Evolutionary conservation across 768 basidiomycete species (phyloP), one percentile per base, ranked within the genome.

Genomic region (Mycena leptocephala): DNA sequence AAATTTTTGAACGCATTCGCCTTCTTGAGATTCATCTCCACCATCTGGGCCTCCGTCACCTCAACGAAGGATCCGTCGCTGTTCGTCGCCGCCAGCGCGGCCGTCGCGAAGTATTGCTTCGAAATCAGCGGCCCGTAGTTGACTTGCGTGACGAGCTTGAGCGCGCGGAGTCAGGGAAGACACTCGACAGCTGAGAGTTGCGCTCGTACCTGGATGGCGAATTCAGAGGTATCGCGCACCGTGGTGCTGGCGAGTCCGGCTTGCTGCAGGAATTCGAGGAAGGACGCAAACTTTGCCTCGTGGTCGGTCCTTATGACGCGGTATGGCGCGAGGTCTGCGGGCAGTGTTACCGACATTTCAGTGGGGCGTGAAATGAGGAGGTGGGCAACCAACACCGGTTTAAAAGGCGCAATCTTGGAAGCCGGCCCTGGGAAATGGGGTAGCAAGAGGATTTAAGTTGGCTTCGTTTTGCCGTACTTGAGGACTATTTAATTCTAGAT

Each of bases 1-100:
- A 63, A 63, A 43, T 63, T 43, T 18, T 63, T 63, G 62, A 28
- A 63, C 16, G 62, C 26, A 28, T 63, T 63, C 62, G 37, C 62
- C 28, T 63, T 63, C 18, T 43, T 51, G n/a, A 51, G 48, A 24
- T 51, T 51, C 48, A 51, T 51, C 3, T 51, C 48, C 22, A 51
- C 22, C 48, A 51, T 24, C 48, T 51, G 22, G 22, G 48, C n/a
- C 22, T 51, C 48, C 8, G 48, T 51, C 5, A 51, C n/a, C n/a
- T 51, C 48, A 22, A 51, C 48, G n/a, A 51, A 51, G 9, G 43
- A 4, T 14, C 14, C 5, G 22, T 24, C 61, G 18, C 5, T 20
- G 5, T 37, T 18, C 7, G n/a, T 37, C 33, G 33, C 58, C 1
- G 18, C 39, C 1, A 43, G 62, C 9, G 62, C 39, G 39, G 24